Evolutionary conservation across 2,329 filamentous ascomycete species (phyloP), one percentile per base, ranked within the genome.

Genomic region (Pseudogymnoascus sp.): DNA sequence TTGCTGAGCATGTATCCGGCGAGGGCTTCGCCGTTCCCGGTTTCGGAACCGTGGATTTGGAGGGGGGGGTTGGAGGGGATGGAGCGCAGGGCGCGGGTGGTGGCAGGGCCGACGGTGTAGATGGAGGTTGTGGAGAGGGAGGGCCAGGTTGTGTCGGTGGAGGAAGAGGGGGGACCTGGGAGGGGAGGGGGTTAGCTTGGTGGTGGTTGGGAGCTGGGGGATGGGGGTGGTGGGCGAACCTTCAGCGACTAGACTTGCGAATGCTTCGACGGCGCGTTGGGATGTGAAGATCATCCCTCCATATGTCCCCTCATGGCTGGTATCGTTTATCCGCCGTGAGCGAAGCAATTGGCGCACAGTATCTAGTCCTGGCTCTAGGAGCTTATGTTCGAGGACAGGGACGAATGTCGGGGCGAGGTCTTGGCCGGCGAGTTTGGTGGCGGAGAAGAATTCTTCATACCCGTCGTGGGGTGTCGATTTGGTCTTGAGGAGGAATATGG

Each of bases 251-350:
- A 91, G 76, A 53, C 81, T 77, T 3, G 83, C 77, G 70, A 94
- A 91, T 0, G 88, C 89, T 72, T 94, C 91, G 2, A 94, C 90
- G 0, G 91, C 89, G 59, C 90, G 82, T 73, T 94, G 91, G 6
- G 89, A 92, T 1, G 90, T 94, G 71, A 94, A 93, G 60, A 94
- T 86, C 64, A 93, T 76, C n/a, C 89, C 90, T 4, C 89, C 89
- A 70, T 90, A 93, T 12, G 76, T 69, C 42, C 74, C 73, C 2
- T 72, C 75, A 0, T 70, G 42, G 0, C 60, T 61, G n/a, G 65
- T 65, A 1, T 61, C 69, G 53, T 77, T 76, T 65, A 87, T 80
- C 14, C 70, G 67, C 23, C 72, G 75, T 1, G 70, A 67, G 8
- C 69, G 71, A 8, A 92, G 78, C 14, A 85, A 71, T 2, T 74